Evolutionary conservation across 2,329 filamentous ascomycete genomes (phyloP), one percentile per base, ranked within the genome.

Genomic region (Phialocephala subalpina): DNA sequence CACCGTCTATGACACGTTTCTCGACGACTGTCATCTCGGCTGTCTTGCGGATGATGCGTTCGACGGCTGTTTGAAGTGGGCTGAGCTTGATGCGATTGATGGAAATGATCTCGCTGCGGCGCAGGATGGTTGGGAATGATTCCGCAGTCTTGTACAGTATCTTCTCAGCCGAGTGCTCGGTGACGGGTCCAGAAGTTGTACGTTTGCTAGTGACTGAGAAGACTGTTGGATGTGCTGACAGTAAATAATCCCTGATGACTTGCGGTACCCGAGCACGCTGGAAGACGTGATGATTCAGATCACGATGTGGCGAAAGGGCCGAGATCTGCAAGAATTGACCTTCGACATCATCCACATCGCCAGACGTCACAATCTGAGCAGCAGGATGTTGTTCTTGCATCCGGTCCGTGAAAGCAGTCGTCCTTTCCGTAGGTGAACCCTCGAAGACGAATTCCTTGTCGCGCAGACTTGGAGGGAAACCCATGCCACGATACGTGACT

Each of bases 401-500:
- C 58, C 93, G 91, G 76, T 97, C 94, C 1, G 92, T 93, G 73
- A 98, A 98, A 4, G 89, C 90, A 1, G 89, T 87, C 47, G 93
- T 88, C 25, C 92, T 87, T 78, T 98, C 95, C 7, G 84, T 88
- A 0, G 91, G 85, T 1, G 89, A 87, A 0, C 92, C 94, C 78
- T 98, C 93, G 73, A 97, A 97, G 63, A 98, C 90, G 78, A 93
- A 98, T 66, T 95, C 90, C 80, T 97, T 97, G 78, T 97, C 94
- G 60, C 94, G 87, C 25, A 98, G 78, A 58, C 86, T 91, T 1
- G 88, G 75, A 1, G 94, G 92, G 78, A 97, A 98, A 0, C 95
- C 94, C 62, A 97, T 87, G 5, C 95, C 95, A 74, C 90, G 92
- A 82, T 96, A 98, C 14, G 90, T 85, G 33, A 98, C 94, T 70